Base-by-base conservation (phyloP, 441 rosid species). In the Melastoma candidum region DNA sequence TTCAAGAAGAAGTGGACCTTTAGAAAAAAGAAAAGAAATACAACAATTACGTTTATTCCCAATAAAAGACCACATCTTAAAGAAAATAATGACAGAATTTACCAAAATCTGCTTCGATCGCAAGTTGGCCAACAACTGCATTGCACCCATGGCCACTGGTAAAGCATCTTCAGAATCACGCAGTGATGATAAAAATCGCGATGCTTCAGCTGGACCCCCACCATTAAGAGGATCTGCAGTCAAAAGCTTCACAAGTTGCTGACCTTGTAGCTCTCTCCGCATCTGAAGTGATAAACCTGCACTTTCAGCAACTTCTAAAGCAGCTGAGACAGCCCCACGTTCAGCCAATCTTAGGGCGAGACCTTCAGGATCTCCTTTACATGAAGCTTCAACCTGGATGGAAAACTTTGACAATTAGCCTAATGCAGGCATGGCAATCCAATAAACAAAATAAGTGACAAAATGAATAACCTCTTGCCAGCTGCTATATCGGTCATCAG, bases 161-260 rank as follows among this genome's bases (percentile, higher is more conserved):
- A 89, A 71, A 52, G 96, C 99, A 78, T 93, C 99, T 67, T 92
- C 82, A 41, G 99, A 83, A 63, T 86, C 95, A 67, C 85, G 83
- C 46, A 93, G 70, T 26, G 97, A 93, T 26, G 99, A 93, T n/a
- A 93, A 79, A 78, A 93, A 93, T 53, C 99, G 88, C 45, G 99
- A 93, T 29, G 99, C 99, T 83, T 93, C 97, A n/a, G 99, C 95
- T 61, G 99, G 99, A 71, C 97, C 99, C 58, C 99, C 99, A 49
- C 99, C 99, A 68, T 69, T 93, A 58, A 93, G 90, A 65, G 99
- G 99, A 64, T 93, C 97, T 56, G 93, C 86, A 56, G 95, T 93
- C 27, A 93, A 87, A 81, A 89, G 97, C 73, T 89, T 93, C 75
- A 93, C 99, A 70, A 93, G 97, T 56, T 93, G 99, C 55, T 95